Percentiles rank a stretch among this genome's conserved stretches.
phyloP scores from a whole-genome alignment of 305 asterid species.

The Solanum aculeatissimum region DNA sequence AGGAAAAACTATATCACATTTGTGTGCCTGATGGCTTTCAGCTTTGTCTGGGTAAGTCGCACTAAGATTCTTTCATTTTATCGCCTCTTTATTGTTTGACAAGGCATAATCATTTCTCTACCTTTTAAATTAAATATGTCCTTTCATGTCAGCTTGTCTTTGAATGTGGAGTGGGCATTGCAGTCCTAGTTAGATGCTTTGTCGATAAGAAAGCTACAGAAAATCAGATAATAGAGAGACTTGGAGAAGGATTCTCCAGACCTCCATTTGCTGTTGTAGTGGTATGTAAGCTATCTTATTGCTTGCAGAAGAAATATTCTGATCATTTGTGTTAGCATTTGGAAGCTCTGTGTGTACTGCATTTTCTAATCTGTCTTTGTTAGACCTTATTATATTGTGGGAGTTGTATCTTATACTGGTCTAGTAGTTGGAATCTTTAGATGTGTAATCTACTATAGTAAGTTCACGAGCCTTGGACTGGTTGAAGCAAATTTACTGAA shows the following conservation, averaged over 20 bases:
- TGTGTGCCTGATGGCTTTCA: constrained; percentile 81
- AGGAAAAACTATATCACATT: constrained; percentile 79
- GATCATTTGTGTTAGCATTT: not conserved
- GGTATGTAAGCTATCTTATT: constrained; percentile 32
- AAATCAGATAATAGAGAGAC: constrained; percentile 61
- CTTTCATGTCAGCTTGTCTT: constrained; percentile 64
- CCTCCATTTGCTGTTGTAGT: constrained; percentile 94
- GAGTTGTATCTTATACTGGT: not conserved
- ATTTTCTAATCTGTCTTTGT: not conserved
- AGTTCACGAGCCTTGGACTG: not conserved
- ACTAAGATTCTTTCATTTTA: constrained; percentile 1
- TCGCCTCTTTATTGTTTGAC: not conserved
- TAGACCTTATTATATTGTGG: not conserved
- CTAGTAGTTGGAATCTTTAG: not conserved
- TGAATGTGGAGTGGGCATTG: constrained; percentile 77
- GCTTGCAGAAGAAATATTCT: not conserved
- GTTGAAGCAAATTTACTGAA: not conserved
- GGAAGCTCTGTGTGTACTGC: not conserved
- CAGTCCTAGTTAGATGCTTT: constrained; percentile 90
- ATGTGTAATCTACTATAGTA: not conserved
- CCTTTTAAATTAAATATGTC: not conserved
- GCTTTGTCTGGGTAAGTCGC: constrained; percentile 78
- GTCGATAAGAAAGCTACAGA: constrained; percentile 61
- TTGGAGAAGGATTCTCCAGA: constrained; percentile 91
- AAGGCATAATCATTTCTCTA: not conserved